Evolutionary conservation across 208 protist genomes (phyloP).

Genomic region (Leishmania mexicana): DNA sequence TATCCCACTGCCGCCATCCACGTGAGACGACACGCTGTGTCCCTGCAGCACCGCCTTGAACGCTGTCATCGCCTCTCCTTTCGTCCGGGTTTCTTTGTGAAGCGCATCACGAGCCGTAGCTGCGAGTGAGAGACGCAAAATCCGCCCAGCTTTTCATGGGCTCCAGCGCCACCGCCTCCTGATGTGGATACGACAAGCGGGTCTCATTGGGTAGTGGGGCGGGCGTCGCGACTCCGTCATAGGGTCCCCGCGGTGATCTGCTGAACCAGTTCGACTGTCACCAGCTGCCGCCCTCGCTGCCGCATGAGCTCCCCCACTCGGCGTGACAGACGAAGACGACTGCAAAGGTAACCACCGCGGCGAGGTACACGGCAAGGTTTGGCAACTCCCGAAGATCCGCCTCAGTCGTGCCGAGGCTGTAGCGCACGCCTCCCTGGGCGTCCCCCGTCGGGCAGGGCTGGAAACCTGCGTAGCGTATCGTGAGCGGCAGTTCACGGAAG

Average conservation of each 20-base stretch:
- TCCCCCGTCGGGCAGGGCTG: constrained; percentile 7
- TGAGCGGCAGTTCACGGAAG: constrained; percentile 24
- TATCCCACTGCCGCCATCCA: neutral
- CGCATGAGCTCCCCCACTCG: constrained; percentile 18
- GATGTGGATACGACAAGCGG: constrained; percentile 9
- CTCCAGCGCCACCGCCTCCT: constrained; percentile 26
- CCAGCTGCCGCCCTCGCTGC: neutral
- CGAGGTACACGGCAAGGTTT: constrained; percentile 22
- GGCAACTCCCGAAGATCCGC: constrained; percentile 25
- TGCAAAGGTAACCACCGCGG: constrained; percentile 8
- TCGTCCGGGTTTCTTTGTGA: neutral
- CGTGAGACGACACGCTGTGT: neutral
- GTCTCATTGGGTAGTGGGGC: constrained; percentile 1
- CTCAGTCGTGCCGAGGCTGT: constrained; percentile 31
- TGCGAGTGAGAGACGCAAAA: constrained; percentile 1
- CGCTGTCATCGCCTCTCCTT: neutral
- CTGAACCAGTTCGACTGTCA: constrained; percentile 9
- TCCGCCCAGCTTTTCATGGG: constrained; percentile 17
- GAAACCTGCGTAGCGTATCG: constrained; percentile 26
- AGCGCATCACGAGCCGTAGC: neutral
- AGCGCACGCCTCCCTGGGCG: neutral
- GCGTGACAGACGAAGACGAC: constrained; percentile 22
- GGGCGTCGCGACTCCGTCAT: constrained; percentile 5
- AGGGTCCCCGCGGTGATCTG: neutral
- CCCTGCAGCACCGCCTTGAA: neutral